These are phyloP conservation scores for Lachnum nothofagi DNA, from an alignment of 2,329 filamentous ascomycete species.

Conservation along the genomic window DNA sequence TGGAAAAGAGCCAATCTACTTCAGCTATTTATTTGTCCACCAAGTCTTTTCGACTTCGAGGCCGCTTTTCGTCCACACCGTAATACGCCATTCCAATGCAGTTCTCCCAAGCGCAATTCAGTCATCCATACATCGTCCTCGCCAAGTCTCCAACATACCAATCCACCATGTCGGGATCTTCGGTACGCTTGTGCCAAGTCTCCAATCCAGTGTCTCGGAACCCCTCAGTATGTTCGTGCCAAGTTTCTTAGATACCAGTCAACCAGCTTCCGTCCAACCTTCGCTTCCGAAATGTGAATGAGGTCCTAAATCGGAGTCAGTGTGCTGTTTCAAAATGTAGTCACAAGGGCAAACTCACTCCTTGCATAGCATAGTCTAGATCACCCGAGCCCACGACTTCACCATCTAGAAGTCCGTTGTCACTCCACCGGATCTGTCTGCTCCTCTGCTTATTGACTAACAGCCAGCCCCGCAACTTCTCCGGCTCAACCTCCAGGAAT, in stretches of 20 bases:
- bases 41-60: conserved; percentile 4
- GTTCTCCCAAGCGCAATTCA: conserved; percentile 21
- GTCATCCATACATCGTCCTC: conserved; percentile 50
- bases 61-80: conserved; percentile 20
- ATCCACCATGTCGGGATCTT: conserved; percentile 74
- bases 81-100: conserved; percentile 31
- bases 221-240: conserved; percentile 77
- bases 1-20: neutral
- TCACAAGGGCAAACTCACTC: conserved; percentile 55
- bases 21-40: conserved; percentile 1
- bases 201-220: no score
- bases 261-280: conserved; percentile 93
- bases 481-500: conserved; percentile 94
- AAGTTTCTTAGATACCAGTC: conserved; percentile 99
- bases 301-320: conserved; percentile 59
- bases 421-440: conserved; percentile 90
- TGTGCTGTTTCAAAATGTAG: neutral
- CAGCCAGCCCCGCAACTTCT: conserved; percentile 88
- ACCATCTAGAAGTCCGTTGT: conserved; percentile 83
- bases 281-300: conserved; percentile 98
- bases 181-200: conserved; percentile 95
- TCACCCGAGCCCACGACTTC: conserved; percentile 91
- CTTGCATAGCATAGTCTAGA: conserved; percentile 94
- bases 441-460: conserved; percentile 98
- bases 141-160: conserved; percentile 98